Base-by-base conservation (phyloP, 2,329 filamentous ascomycete genomes). In the Hymenoscyphus linearis region DNA sequence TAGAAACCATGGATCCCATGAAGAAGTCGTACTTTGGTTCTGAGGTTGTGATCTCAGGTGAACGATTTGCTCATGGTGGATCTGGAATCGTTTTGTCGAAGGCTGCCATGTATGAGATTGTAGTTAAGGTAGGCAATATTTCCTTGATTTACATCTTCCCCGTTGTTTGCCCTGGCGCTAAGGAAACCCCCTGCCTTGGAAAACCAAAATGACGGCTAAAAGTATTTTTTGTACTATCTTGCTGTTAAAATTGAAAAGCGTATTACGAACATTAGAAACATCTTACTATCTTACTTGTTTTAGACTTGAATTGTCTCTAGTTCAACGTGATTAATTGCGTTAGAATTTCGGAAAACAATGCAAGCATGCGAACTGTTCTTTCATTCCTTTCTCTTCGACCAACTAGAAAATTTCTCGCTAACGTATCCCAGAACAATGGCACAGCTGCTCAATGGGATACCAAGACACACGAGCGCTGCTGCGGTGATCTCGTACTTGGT, bases 11-110 rank as follows among this genome's bases (percentile, higher is more conserved):
- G 14, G 58, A 65, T 57, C 62, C 62, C 16, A 54, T 65, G 4
- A 73, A 79, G 59, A 74, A 75, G 55, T 74, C 75, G 35, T 85
- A 83, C 65, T 72, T 84, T n/a, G 82, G 83, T 13, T 82, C 80
- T 62, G 73, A 78, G 22, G 76, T 78, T 16, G 74, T 77, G 57
- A 68, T 81, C 44, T 70, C 71, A n/a, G 70, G 70, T 18, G 75
- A 78, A 47, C 68, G 71, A 9, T 85, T 85, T 62, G 82, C 75
- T 1, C 82, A 85, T 64, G 83, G 83, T 2, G 83, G 83, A 2
- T 82, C 79, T 54, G 83, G 83, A 1, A 83, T 82, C 58, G 65
- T 82, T 27, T 64, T 85, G 40, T 84, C 81, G 25, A 73, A 78
- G 35, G 79, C 76, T 1, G 77, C 81, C 1, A 80, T 86, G 77